Evolutionary conservation across 2,329 filamentous ascomycete genomes (phyloP).

Genomic region (Aspergillus pseudonomiae): DNA sequence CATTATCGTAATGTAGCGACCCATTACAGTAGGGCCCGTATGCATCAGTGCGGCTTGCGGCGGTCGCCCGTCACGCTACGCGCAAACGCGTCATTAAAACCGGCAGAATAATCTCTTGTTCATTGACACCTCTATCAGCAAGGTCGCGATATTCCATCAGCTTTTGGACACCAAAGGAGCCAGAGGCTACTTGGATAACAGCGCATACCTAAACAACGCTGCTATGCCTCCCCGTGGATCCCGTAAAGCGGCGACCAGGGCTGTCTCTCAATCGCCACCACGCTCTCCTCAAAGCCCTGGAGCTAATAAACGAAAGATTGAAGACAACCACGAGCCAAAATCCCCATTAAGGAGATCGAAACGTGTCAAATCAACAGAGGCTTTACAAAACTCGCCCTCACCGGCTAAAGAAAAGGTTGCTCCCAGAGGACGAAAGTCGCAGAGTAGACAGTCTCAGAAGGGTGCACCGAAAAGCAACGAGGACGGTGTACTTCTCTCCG

Average conservation of each 20-base stretch:
- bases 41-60: neutral
- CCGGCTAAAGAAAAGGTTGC: neutral
- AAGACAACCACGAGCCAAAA: conserved; percentile 24
- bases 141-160: neutral
- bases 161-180: too few species aligned
- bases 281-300: conserved; percentile 12
- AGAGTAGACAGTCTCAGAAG: neutral
- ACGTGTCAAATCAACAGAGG: conserved; percentile 28
- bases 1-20: neutral
- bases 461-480: conserved; percentile 15
- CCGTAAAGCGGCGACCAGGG: conserved; percentile 17
- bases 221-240: conserved; percentile 22
- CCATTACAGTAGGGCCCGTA: neutral
- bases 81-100: conserved; percentile 4
- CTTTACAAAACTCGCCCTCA: neutral
- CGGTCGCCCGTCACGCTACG: conserved; percentile 1
- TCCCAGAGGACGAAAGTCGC: neutral
- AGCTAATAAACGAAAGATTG: conserved; percentile 32
- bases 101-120: neutral
- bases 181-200: neutral
- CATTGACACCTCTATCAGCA: neutral
- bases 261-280: conserved; percentile 9
- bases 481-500: neutral
- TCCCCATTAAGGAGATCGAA: conserved; percentile 35
- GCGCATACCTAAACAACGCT: neutral